A percentile compares a stretch with the other conserved stretches of the same genome.
These are phyloP conservation scores for Ajuga chamaepitys DNA, from an alignment of 257 asterid species.

Conservation along the genomic window DNA sequence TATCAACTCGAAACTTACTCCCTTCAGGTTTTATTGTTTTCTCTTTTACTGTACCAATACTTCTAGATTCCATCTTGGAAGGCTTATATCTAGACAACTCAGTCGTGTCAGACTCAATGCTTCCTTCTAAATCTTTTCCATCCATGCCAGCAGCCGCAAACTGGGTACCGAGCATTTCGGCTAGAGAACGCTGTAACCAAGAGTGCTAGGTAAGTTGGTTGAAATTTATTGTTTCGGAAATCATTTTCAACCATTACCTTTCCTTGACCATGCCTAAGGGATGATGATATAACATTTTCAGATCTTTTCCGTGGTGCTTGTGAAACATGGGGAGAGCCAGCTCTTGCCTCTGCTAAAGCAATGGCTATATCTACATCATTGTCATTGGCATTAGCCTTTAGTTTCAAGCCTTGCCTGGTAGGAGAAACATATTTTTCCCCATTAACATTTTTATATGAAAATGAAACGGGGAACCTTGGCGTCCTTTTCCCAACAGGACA, in stretches of 20 bases:
- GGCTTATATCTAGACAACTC: slow-evolving; percentile 43
- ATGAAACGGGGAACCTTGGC: slow-evolving; percentile 78
- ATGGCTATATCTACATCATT: slow-evolving; percentile 79
- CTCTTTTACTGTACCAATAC: slow-evolving; percentile 23
- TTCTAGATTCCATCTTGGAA: slow-evolving; percentile 28
- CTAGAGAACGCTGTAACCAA: slow-evolving; percentile 30
- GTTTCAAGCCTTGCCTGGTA: slow-evolving; percentile 46
- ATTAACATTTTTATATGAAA: slow-evolving; percentile 40
- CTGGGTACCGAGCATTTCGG: slow-evolving; percentile 34
- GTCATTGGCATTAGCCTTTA: slow-evolving; percentile 53
- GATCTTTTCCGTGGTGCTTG: slow-evolving; percentile 59
- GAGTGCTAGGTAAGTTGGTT: slow-evolving; percentile 13
- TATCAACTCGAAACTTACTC: slow-evolving; percentile 42
- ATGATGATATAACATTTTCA: slow-evolving; percentile 55
- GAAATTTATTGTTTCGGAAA: not conserved
- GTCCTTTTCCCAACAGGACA: slow-evolving; percentile 92
- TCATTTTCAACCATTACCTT: slow-evolving; percentile 39
- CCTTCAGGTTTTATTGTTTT: slow-evolving; percentile 36
- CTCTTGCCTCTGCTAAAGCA: slow-evolving; percentile 84
- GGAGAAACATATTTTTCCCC: slow-evolving; percentile 53
- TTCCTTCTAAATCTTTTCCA: slow-evolving; percentile 69
- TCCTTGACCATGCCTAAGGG: slow-evolving; percentile 43
- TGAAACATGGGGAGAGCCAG: slow-evolving; percentile 72
- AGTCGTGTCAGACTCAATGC: slow-evolving; percentile 68
- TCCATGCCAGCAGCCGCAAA: slow-evolving; percentile 43